phyloP scores from a whole-genome alignment of 2,329 filamentous ascomycete genomes.

The Bimuria novae-zelandiae region DNA sequence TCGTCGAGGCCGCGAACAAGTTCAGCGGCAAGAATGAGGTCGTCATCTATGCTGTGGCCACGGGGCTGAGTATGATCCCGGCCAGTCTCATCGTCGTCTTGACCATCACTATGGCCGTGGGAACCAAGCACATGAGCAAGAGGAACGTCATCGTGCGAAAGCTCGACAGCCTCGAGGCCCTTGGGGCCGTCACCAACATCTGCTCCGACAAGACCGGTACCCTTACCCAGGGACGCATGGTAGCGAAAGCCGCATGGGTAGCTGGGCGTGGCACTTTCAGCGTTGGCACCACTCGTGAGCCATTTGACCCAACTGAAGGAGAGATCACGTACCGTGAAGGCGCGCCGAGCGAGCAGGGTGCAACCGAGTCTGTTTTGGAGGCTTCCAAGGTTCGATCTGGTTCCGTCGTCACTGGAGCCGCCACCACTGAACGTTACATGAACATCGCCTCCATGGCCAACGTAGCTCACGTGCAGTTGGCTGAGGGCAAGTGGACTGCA shows the following conservation, averaged over 20 bases:
- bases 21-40: constrained; percentile 46
- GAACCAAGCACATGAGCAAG: constrained; percentile 43
- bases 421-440: constrained; percentile 25
- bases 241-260: constrained; percentile 42
- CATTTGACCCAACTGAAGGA: constrained; percentile 39
- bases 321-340: constrained; percentile 35
- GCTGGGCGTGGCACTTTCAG: constrained; percentile 40
- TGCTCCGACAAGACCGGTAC: constrained; percentile 43
- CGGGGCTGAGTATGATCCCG: constrained; percentile 44
- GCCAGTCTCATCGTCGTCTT: constrained; percentile 42
- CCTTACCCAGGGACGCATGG: constrained; percentile 43
- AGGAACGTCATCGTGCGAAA: constrained; percentile 44
- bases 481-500: constrained; percentile 44
- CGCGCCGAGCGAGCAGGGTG: constrained; percentile 26
- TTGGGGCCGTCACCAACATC: constrained; percentile 44
- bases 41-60: constrained; percentile 45
- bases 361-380: constrained; percentile 1
- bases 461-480: constrained; percentile 54
- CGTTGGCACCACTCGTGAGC: constrained; percentile 34
- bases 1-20: constrained; percentile 41
- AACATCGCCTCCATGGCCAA: constrained; percentile 51
- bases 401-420: constrained; percentile 11
- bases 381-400: constrained; percentile 7
- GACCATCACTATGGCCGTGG: constrained; percentile 45
- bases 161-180: constrained; percentile 42